A percentile compares a stretch with the other conserved stretches of the same genome.
Conservation (phyloP, 2,329 filamentous ascomycete genomes). For the Penicillium sp. region DNA sequence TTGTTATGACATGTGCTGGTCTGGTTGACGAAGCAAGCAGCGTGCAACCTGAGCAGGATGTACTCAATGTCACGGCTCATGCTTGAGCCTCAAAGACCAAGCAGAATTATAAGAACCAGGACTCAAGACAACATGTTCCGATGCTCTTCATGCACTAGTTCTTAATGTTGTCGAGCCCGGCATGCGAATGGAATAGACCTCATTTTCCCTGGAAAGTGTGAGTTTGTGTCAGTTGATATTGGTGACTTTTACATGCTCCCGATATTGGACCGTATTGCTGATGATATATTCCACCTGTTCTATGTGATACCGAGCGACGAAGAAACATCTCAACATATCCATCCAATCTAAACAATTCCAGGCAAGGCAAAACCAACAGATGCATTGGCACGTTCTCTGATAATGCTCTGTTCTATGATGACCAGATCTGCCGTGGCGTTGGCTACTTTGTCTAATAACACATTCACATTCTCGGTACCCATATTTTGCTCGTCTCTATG, state of each 20-base stretch:
- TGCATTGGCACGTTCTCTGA: background rate
- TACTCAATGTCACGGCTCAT: background rate
- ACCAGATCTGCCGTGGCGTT: slow-evolving; percentile 13
- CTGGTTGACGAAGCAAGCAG: slow-evolving; percentile 7
- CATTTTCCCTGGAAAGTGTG: slow-evolving; percentile 5
- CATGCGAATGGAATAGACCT: background rate
- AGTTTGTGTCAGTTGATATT: slow-evolving; percentile 11
- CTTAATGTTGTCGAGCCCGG: no score
- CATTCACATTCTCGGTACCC: slow-evolving; percentile 11
- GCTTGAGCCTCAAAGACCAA: background rate
- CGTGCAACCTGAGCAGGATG: background rate
- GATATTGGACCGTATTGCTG: slow-evolving; percentile 13
- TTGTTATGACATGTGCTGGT: slow-evolving; percentile 12
- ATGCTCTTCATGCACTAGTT: background rate
- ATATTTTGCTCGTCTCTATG: slow-evolving; percentile 14
- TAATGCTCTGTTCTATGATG: slow-evolving; percentile 5
- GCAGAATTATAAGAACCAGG: slow-evolving; percentile 7
- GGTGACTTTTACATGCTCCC: slow-evolving; percentile 14
- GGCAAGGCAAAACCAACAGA: background rate
- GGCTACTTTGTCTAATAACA: background rate
- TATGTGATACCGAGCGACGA: slow-evolving; percentile 6
- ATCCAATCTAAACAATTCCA: background rate
- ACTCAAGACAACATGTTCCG: background rate
- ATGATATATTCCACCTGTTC: slow-evolving; percentile 10
- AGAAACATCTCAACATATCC: background rate